Evolutionary conservation across 495 filamentous ascomycete genomes (phyloP).

Genomic region (Cladorrhinum samala): DNA sequence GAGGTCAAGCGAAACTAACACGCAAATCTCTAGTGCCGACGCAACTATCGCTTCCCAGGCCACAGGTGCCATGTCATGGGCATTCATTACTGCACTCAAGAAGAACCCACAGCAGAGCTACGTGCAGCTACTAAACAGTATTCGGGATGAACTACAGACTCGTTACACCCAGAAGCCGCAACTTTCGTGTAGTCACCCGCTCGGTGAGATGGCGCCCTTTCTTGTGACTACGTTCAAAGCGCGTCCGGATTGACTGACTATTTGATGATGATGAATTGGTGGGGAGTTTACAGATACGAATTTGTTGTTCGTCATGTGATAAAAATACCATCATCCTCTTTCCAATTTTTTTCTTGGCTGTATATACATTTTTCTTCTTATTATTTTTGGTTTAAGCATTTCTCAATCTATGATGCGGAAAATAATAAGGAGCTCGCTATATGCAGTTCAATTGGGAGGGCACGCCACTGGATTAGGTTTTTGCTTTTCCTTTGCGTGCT

Average conservation of each 20-base stretch:
- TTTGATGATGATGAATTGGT: not conserved
- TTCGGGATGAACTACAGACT: constrained; percentile 80
- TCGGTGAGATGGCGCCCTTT: constrained; percentile 53
- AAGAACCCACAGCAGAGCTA: constrained; percentile 99
- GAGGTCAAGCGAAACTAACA: constrained; percentile 9
- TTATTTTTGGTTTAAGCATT: not conserved
- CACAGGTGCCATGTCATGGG: constrained; percentile 97
- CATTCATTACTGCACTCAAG: constrained; percentile 87
- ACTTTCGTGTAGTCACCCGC: constrained; percentile 90
- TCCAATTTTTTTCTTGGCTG: not conserved
- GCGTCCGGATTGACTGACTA: constrained; percentile 19
- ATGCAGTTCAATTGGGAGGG: too few relatives aligned
- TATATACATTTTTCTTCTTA: not conserved
- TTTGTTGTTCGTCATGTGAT: constrained; percentile 47
- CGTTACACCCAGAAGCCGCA: constrained; percentile 97
- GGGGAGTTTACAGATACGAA: constrained; percentile 39
- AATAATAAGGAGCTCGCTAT: too few relatives aligned
- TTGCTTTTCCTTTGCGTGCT: not conserved
- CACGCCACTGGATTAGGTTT: too few relatives aligned
- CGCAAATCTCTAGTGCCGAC: constrained; percentile 45
- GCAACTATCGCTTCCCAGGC: constrained; percentile 70
- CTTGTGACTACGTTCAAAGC: constrained; percentile 27
- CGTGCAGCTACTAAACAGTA: constrained; percentile 89
- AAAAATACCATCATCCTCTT: not conserved
- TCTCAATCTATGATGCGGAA: too few relatives aligned